These are phyloP conservation scores for Collybia sp. DNA, from an alignment of 768 basidiomycete genomes.

Conservation along the genomic window DNA sequence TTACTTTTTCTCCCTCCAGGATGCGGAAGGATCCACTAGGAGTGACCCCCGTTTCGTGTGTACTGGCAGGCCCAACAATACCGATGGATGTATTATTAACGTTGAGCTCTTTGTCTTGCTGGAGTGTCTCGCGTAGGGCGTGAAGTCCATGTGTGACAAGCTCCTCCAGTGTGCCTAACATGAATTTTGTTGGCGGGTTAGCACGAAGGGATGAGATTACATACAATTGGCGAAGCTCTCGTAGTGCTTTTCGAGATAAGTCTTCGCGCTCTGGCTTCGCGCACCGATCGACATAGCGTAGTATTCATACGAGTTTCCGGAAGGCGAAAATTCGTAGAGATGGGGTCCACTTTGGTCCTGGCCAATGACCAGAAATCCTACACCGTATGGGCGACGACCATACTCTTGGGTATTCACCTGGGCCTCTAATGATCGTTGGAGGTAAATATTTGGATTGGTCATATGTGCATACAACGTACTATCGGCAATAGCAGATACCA, in stretches of 20 bases:
- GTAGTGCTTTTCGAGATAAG: conserved; percentile 94
- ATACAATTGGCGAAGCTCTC: conserved; percentile 82
- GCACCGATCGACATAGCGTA: conserved; percentile 99
- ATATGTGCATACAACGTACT: conserved; percentile 49
- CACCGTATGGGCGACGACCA: conserved; percentile 95
- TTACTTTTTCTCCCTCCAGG: conserved; percentile 77
- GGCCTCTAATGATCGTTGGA: conserved; percentile 56
- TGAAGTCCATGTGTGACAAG: conserved; percentile 91
- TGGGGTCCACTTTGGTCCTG: conserved; percentile 96
- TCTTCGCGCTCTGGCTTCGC: conserved; percentile 96
- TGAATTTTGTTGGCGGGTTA: background rate
- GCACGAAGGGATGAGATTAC: conserved; percentile 22
- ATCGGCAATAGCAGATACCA: conserved; percentile 91
- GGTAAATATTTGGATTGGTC: background rate
- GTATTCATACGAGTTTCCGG: conserved; percentile 96
- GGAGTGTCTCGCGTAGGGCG: conserved; percentile 93
- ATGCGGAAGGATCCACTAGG: conserved; percentile 74
- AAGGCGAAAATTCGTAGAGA: conserved; percentile 96
- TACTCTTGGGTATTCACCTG: conserved; percentile 99
- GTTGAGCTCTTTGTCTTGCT: conserved; percentile 96
- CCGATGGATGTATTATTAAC: conserved; percentile 93
- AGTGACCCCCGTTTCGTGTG: conserved; percentile 47
- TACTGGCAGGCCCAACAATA: conserved; percentile 74
- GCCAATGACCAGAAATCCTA: conserved; percentile 97
- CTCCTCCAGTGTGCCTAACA: conserved; percentile 74